Base-by-base conservation (phyloP, 345 rosid genomes). In the Ceriops zippeliana region DNA sequence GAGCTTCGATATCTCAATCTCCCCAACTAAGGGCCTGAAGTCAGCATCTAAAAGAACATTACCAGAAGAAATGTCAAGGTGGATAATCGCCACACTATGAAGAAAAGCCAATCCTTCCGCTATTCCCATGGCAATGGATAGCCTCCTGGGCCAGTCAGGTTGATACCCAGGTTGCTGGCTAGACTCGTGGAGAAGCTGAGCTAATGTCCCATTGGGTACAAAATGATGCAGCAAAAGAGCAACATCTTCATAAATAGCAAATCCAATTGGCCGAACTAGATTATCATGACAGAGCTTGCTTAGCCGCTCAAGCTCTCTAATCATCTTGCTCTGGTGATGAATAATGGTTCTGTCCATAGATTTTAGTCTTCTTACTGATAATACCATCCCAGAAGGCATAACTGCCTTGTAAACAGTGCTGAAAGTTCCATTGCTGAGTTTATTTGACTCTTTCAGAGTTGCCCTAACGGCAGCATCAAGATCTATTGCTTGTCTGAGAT, bases 281-380 rank as follows among this genome's bases (percentile, higher is more conserved):
- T 91, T 91, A 27, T 91, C 97, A 62, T 95, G 99, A 65, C 86
- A 86, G n/a, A 93, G 92, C 74, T 87, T 91, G 86, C 98, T 89
- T 52, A 93, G 87, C 79, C 93, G 86, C 70, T 93, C 98, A 5
- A 93, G 95, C 86, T 93, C 98, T 56, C 97, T 79, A 69, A 93
- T 87, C 96, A 93, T 93, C 86, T 89, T 91, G 87, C 68, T 88
- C 75, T 89, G 98, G 68, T 93, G 98, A 67, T 88, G 86, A 63
- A 89, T 74, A 67, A 93, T 84, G 30, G 98, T 83, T 66, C 90
- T 78, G 73, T 93, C 98, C 87, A 93, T 85, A 22, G 96, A 89
- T 81, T 86, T 91, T 70, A 93, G 86, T 63, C 84, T 89, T 86
- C 88, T 87, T 62, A 88, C 97, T 0, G 96, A 83, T 28, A 95